Percentiles rank a stretch among this genome's conserved stretches.
These are phyloP conservation scores for Penstemon barbatus DNA, from an alignment of 257 asterid genomes.

Conservation along the genomic window DNA sequence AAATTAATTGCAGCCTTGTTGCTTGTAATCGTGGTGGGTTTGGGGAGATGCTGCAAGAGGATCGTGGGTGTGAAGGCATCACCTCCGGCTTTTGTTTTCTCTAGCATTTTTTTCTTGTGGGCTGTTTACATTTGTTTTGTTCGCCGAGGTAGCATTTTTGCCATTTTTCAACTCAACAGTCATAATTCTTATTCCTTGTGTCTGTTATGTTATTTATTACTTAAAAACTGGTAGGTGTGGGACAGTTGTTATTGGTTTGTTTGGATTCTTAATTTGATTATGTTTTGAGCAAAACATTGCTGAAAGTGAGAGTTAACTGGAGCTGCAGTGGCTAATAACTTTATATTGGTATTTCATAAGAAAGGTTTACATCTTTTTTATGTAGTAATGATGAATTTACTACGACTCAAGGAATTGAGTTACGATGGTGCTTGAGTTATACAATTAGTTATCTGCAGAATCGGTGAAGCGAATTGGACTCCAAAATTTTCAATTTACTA, in stretches of 20 bases:
- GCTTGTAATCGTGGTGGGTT: slow-evolving; percentile 40
- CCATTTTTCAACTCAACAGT: slow-evolving; percentile 1
- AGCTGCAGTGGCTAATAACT: background rate
- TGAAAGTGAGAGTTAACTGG: background rate
- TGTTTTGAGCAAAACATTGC: slow-evolving; percentile 2
- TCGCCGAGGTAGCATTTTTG: slow-evolving; percentile 39
- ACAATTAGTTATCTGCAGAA: slow-evolving; percentile 14
- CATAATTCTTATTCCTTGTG: slow-evolving; percentile 19
- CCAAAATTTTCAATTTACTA: background rate
- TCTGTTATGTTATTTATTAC: background rate
- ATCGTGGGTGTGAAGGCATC: slow-evolving; percentile 54
- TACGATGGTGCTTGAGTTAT: background rate
- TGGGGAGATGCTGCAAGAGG: slow-evolving; percentile 48
- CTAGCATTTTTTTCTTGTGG: slow-evolving; percentile 48
- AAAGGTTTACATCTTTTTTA: background rate
- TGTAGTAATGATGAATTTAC: background rate
- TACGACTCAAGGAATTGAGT: background rate
- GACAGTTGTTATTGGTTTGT: background rate
- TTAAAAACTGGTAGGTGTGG: background rate
- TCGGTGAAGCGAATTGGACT: background rate
- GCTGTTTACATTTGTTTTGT: slow-evolving; percentile 37
- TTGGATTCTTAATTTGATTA: slow-evolving; percentile 12
- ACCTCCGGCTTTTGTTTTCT: slow-evolving; percentile 54
- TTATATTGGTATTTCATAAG: background rate
- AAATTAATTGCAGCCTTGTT: slow-evolving; percentile 39